Evolutionary conservation across 1,284 basidiomycete genomes (phyloP), one percentile per base, ranked within the genome.

Genomic region (Microbotryomycetes sp.): DNA sequence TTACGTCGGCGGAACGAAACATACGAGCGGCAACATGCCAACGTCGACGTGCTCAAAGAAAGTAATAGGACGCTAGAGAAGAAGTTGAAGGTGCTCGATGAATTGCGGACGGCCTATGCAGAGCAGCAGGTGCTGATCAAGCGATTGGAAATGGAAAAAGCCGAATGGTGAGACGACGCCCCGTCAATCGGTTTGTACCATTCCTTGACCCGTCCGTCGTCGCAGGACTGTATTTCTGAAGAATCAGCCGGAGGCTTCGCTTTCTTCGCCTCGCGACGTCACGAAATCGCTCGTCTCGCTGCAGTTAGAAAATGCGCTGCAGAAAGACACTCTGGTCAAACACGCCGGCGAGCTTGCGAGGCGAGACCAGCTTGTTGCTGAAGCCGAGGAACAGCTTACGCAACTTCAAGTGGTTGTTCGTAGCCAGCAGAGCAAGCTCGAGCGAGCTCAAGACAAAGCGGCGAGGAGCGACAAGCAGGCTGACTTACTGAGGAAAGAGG

Each of bases 21-120:
- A 4, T 76, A 86, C 26, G 78, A 81, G 52, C 81, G 82, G 57
- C 77, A 81, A 4, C 78, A 84, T 45, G 75, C 79, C 2, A 84
- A 82, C 67, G 74, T 86, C 6, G 86, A 88, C 65, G 82, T 89
- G 0, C 72, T 90, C 48, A 79, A 81, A 53, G 88, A 89, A 72
- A 85, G 89, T 74, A 88, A 88, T 66, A 78, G 83, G 15, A 78
- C 80, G 0, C 74, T 89, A 47, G 83, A 88, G 71, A 73, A 76
- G 21, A 85, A 82, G 68, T 73, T 85, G 5, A 72, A 71, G 15
- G 77, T 76, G 2, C 74, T 82, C 41, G 85, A 87, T 9, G 79
- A 80, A 41, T 72, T 87, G 57, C 77, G 85, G 16, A 80, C 81
- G 65, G 78, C 79, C 67, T 79, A 85, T 0, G 81, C 81, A 2